A percentile compares a stretch with the other conserved stretches of the same genome.
phyloP scores from a whole-genome alignment of 2,329 filamentous ascomycete species.

The Zymoseptoria crescenta region DNA sequence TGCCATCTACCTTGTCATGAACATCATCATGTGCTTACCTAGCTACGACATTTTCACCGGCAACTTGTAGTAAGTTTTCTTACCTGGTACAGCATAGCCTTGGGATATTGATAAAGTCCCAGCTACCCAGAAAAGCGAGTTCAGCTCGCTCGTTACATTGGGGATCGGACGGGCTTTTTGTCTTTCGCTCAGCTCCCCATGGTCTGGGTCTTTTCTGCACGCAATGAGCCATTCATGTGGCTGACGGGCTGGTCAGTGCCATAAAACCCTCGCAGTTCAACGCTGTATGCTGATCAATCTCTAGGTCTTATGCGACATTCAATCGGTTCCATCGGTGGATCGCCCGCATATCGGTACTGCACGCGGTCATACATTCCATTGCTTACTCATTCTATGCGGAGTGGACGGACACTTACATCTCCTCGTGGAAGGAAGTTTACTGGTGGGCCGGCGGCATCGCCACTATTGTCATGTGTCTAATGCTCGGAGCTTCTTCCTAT shows the following conservation, averaged over 20 bases:
- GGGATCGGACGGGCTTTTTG: constrained; percentile 57
- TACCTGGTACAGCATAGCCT: no score
- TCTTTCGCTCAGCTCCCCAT: constrained; percentile 57
- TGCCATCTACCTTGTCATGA: constrained; percentile 38
- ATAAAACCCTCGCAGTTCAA: neutral
- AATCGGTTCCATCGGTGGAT: constrained; percentile 62
- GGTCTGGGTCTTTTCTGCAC: constrained; percentile 58
- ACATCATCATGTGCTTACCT: constrained; percentile 36
- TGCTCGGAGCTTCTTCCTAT: constrained; percentile 44
- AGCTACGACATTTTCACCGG: constrained; percentile 39
- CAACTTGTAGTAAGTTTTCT: constrained; percentile 40
- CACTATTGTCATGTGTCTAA: constrained; percentile 38
- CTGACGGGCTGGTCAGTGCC: constrained; percentile 51
- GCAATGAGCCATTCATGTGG: constrained; percentile 61
- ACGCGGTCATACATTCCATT: constrained; percentile 56
- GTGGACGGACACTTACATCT: constrained; percentile 6
- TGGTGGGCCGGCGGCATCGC: constrained; percentile 46
- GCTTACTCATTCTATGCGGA: constrained; percentile 41
- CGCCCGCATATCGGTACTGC: constrained; percentile 53
- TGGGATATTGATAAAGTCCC: neutral
- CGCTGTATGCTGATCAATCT: neutral
- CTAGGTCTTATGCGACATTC: constrained; percentile 51
- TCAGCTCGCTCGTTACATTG: constrained; percentile 49
- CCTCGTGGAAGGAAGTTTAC: constrained; percentile 37
- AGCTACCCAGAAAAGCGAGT: constrained; percentile 6